phyloP scores from a whole-genome alignment of 371 early-diverging fungal genomes.

The Mucor saturninus region DNA sequence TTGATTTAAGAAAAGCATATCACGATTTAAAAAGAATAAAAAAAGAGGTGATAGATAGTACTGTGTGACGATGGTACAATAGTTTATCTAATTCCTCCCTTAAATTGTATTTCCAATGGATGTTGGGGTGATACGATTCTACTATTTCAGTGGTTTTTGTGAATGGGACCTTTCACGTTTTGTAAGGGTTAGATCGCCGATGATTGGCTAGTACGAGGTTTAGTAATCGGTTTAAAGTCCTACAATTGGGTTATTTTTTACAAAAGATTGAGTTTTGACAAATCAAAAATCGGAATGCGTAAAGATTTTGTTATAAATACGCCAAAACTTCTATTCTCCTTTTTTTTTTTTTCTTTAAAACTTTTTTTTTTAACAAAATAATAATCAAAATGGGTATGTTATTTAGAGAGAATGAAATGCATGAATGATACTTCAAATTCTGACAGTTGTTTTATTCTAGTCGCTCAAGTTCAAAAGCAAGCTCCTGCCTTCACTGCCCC shows the following conservation, averaged over 20 bases:
- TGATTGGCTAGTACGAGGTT: not conserved
- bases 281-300: constrained; percentile 7
- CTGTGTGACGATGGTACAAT: too few relatives aligned
- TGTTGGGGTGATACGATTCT: too few relatives aligned
- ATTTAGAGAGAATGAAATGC: not conserved
- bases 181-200: not conserved
- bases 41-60: too few relatives aligned
- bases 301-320: constrained; percentile 11
- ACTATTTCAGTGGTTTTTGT: too few relatives aligned
- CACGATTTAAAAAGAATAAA: too few relatives aligned
- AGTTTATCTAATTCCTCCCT: too few relatives aligned
- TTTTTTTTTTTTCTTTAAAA: constrained; percentile 3
- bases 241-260: not conserved
- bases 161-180: not conserved
- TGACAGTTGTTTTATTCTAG: not conserved
- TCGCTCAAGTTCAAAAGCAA: constrained; percentile 52
- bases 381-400: constrained; percentile 28
- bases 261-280: constrained; percentile 4
- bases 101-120: too few relatives aligned
- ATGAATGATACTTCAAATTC: not conserved
- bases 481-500: constrained; percentile 82
- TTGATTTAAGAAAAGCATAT: too few relatives aligned
- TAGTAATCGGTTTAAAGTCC: constrained; percentile 19
- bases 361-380: constrained; percentile 1
- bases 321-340: not conserved